Evolutionary conservation across 768 basidiomycete species (phyloP).

Genomic region (Boletus pseudopeckii): DNA sequence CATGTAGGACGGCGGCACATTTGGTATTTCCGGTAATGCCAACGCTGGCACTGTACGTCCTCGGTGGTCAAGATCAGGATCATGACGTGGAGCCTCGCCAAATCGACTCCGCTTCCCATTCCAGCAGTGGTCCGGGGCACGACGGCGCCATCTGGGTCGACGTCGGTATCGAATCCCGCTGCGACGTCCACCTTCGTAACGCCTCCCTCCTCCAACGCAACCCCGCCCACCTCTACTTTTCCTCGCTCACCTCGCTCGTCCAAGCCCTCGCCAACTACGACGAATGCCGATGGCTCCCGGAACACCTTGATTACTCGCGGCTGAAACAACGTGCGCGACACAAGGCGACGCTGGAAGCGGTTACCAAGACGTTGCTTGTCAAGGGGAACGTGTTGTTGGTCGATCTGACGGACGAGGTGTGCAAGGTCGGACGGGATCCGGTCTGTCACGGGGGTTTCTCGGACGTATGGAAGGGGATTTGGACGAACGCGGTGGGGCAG

Average conservation of each 20-base stretch:
- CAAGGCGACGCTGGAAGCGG: conserved; percentile 50
- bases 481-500: conserved; percentile 47
- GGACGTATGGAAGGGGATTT: conserved; percentile 59
- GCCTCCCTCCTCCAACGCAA: conserved; percentile 55
- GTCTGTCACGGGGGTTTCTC: conserved; percentile 55
- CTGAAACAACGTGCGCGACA: conserved; percentile 56
- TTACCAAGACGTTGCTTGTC: conserved; percentile 53
- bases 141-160: conserved; percentile 37
- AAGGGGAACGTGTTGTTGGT: conserved; percentile 47
- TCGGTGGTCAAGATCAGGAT: conserved; percentile 32
- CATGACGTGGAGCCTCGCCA: conserved; percentile 6
- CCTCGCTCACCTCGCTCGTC: conserved; percentile 48
- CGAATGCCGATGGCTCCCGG: conserved; percentile 54
- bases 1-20: conserved; percentile 43
- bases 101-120: background rate
- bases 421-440: conserved; percentile 43
- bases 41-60: conserved; percentile 50
- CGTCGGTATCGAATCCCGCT: conserved; percentile 47
- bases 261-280: conserved; percentile 55
- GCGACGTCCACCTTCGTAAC: conserved; percentile 60
- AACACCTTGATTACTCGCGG: conserved; percentile 50
- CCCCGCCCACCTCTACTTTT: conserved; percentile 49
- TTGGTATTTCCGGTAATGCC: conserved; percentile 56
- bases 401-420: conserved; percentile 56
- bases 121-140: background rate